Base-by-base conservation (phyloP, 2,329 filamentous ascomycete species). In the Phoma sp. region DNA sequence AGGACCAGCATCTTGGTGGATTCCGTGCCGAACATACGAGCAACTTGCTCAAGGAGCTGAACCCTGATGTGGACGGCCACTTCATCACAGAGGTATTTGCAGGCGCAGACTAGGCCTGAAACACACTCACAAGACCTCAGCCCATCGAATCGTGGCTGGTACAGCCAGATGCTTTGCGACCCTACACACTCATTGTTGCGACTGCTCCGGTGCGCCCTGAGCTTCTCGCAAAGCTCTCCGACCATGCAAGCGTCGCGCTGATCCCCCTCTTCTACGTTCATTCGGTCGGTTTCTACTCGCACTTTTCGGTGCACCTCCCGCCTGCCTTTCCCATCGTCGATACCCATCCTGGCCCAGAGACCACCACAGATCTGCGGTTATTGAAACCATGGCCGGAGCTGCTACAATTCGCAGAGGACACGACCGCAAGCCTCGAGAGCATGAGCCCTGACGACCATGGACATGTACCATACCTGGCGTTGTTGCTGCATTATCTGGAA, bases 311-410 rank as follows among this genome's bases (percentile, higher is more conserved):
- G 23, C 81, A 85, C 62, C 79, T 96, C 23, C 89, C 91, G 9
- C 81, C 86, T n/a, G 85, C 87, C 23, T 96, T 96, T 66, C 92
- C 93, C 5, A 90, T 99, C 52, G 90, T 99, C 59, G 93, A 99
- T 72, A 98, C 95, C 37, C 95, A 99, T 69, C 95, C 95, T 1
- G 92, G 96, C 59, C 87, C 91, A 33, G 90, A 91, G 32, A 87
- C 91, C 7, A 95, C 87, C 0, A 88, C 90, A 51, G 95, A 99
- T 66, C 82, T 99, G 28, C 87, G 95, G 42, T 81, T 99, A 11
- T 78, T 96, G 4, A 84, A 83, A 28, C 93, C 95, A 29, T 99
- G 95, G 93, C 84, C 88, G 17, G 93, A 95, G 71, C 83, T 99
- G 12, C 73, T 80, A 2, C 80, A 83, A 3, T 93, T 93, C 59